These are phyloP conservation scores for Ambrosia trifida DNA, from an alignment of 129 eudicot species.

Conservation along the genomic window DNA sequence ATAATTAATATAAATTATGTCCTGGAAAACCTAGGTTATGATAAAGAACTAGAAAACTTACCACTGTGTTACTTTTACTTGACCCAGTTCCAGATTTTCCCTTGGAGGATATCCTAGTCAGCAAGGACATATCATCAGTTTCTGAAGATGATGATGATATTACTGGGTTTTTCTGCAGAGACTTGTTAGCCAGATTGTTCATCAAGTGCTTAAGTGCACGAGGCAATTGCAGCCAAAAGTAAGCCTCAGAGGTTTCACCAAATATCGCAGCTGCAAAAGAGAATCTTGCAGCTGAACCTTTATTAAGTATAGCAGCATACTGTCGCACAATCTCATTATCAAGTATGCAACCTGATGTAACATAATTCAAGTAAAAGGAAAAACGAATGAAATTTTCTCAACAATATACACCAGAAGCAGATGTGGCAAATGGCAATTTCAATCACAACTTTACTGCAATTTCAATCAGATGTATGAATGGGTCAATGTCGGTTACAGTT, in stretches of 20 bases:
- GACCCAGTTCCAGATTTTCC: constrained; percentile 56
- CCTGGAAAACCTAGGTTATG: not conserved
- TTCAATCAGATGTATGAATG: not conserved
- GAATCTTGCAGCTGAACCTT: constrained; percentile 69
- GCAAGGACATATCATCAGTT: constrained; percentile 71
- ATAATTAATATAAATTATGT: constrained; percentile 3
- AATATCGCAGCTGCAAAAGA: constrained; percentile 93
- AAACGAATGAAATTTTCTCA: constrained; percentile 18
- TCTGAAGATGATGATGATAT: constrained; percentile 43
- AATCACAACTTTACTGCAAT: not conserved
- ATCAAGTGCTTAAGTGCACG: constrained; percentile 73
- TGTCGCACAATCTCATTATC: constrained; percentile 77
- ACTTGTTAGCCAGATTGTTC: constrained; percentile 65
- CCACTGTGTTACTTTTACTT: constrained; percentile 55
- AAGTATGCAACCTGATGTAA: constrained; percentile 76
- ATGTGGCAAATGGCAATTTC: not conserved
- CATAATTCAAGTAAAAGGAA: constrained; percentile 10
- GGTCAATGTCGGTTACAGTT: not conserved
- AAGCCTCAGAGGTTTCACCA: constrained; percentile 90
- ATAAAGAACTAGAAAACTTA: constrained; percentile 35
- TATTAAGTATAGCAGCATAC: constrained; percentile 57
- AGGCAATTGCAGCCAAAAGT: constrained; percentile 94
- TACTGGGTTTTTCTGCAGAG: constrained; percentile 43
- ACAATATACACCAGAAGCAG: constrained; percentile 13
- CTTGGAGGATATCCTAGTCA: constrained; percentile 71